A percentile compares a stretch with the other conserved stretches of the same genome.
These are phyloP conservation scores for Kodamaea lidongshanica DNA, from an alignment of 805 yeast genomes.

Conservation along the genomic window DNA sequence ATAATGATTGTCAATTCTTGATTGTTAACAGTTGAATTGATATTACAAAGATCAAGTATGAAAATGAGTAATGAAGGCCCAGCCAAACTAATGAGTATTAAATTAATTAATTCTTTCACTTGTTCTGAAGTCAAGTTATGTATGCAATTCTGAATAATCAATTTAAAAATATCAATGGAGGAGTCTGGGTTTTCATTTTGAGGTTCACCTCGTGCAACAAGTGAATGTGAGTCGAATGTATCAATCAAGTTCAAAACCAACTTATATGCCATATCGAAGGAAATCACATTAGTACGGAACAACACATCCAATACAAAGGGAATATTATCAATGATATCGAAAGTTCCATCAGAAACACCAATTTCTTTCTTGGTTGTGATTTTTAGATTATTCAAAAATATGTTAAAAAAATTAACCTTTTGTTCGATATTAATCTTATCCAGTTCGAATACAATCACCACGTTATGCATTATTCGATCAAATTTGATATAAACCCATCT, in stretches of 20 bases:
- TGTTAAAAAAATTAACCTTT: conserved; percentile 18
- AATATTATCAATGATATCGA: conserved; percentile 28
- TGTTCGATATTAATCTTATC: conserved; percentile 16
- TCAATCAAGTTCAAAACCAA: conserved; percentile 25
- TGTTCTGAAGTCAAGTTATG: conserved; percentile 9
- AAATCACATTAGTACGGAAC: conserved; percentile 12
- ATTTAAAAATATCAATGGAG: conserved; percentile 11
- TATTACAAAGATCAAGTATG: conserved; percentile 7
- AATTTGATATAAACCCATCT: conserved; percentile 31
- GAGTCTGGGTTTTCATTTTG: no score
- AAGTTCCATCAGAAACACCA: conserved; percentile 23
- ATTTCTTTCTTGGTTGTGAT: conserved; percentile 26
- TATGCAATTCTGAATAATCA: conserved; percentile 9
- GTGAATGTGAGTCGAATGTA: conserved; percentile 23
- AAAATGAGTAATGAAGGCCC: conserved; percentile 5
- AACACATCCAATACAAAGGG: conserved; percentile 21
- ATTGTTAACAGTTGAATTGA: conserved; percentile 4
- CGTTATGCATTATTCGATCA: conserved; percentile 24
- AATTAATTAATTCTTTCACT: conserved; percentile 11
- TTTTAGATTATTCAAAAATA: conserved; percentile 23
- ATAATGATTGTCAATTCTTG: conserved; percentile 13
- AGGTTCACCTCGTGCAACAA: conserved; percentile 4
- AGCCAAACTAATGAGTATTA: conserved; percentile 7
- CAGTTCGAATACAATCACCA: conserved; percentile 21
- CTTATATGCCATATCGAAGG: conserved; percentile 19